Base-by-base conservation (phyloP, 78 protist species). In the Capsaspora owczarzaki region DNA sequence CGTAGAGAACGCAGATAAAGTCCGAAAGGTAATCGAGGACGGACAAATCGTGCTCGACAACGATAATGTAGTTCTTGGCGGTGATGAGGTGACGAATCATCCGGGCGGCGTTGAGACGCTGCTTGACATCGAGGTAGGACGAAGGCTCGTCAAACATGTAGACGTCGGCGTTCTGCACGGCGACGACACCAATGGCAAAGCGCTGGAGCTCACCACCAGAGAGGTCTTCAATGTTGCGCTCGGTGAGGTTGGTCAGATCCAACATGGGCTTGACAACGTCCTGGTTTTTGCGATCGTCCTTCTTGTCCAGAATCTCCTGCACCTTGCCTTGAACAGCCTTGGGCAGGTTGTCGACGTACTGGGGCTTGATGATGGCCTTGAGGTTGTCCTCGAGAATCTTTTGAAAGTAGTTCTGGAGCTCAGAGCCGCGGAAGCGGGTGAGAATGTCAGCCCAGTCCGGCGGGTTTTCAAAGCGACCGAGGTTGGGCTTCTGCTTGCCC, bases 61-160 rank as follows among this genome's bases (percentile, higher is more conserved):
- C 94, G 40, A 98, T 92, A 60, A 95, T 81, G 91, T 93, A 94
- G 40, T 83, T 85, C 49, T 86, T 75, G 40, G 76, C 82, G 33
- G 40, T n/a, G 46, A 92, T 49, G 40, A 96, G 82, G 4, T 66
- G 31, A 42, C 99, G 96, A 72, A 98, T 97, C 81, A 82, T 85
- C 31, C 56, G 74, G 2, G 98, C 99, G 33, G 99, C 99, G 53
- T 79, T 91, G 47, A 98, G 74, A 22, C 99, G 91, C 90, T 98
- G 99, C 87, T 86, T 89, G 43, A 98, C 96, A 76, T 98, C 99
- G 37, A 98, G 91, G 91, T 97, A 98, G 33, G 94, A 86, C 37
- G 98, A 93, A 51, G 99, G 99, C 91, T 98, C 99, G 79, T 98
- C 99, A 74, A 97, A 95, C 99, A 98, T 98, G 90, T 94, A 96